A percentile compares a stretch with the other conserved stretches of the same genome.
phyloP scores from a whole-genome alignment of 2,329 filamentous ascomycete species.

The Dothideomycetidae sp. region DNA sequence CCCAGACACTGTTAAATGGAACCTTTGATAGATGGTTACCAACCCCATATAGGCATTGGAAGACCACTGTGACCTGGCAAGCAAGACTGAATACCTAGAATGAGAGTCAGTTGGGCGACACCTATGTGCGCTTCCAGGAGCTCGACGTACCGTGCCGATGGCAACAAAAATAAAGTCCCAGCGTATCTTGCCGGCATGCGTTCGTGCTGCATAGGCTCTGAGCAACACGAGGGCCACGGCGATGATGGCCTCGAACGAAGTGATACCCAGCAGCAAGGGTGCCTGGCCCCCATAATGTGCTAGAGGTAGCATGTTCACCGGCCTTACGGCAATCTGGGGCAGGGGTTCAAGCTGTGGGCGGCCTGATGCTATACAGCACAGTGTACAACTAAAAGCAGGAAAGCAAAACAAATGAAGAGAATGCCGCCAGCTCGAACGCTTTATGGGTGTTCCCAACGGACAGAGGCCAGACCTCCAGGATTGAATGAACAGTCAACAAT shows the following conservation, averaged over 20 bases:
- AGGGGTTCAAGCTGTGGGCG: no score
- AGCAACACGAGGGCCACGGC: conserved; percentile 4
- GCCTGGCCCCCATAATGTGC: conserved; percentile 5
- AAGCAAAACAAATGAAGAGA: no score
- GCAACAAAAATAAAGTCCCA: conserved; percentile 9
- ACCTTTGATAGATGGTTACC: background rate
- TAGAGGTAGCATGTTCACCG: no score
- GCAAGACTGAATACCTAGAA: background rate
- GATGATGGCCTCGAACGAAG: background rate
- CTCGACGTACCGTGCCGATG: conserved; percentile 3
- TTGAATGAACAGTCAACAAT: no score
- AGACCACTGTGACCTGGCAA: conserved; percentile 5
- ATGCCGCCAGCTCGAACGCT: no score
- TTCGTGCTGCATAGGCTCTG: conserved; percentile 4
- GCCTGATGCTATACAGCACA: no score
- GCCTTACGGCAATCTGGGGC: no score
- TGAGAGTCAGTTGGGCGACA: background rate
- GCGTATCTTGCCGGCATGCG: conserved; percentile 2
- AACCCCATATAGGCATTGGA: conserved; percentile 5
- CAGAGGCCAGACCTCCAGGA: no score
- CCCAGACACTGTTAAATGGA: conserved; percentile 1
- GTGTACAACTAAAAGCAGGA: no score
- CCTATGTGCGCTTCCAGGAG: no score
- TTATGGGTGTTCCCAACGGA: no score
- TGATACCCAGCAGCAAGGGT: conserved; percentile 5